Evolutionary conservation across 2,329 filamentous ascomycete genomes (phyloP), one percentile per base, ranked within the genome.

Genomic region (Alternaria sp.): DNA sequence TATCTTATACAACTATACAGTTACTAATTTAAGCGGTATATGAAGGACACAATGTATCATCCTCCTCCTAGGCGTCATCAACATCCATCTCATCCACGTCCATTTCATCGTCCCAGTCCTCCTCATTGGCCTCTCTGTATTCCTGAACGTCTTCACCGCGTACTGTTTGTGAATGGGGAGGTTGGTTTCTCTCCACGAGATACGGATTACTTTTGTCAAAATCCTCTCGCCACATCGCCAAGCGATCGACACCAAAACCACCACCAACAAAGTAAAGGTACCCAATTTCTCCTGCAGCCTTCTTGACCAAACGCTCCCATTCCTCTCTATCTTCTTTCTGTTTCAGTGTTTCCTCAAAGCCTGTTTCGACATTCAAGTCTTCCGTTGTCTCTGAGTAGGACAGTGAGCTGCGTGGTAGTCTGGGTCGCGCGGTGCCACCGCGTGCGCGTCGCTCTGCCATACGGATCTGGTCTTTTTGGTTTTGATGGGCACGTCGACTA

Each of bases 201-300:
- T 54, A 34, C 12, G 60, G 57, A 32, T 73, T 60, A 36, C 72
- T 71, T 22, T 41, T 51, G 32, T 69, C 44, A 25, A 63, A 60
- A 11, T 71, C 68, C 3, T 64, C 64, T 12, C 45, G 61, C 70
- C 67, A 70, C 5, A 54, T 41, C 16, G 64, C 59, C 34, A 65
- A 8, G 8, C 62, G 48, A 16, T 64, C 61, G 5, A 58, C 22
- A 1, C 45, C 45, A n/a, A 59, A 20, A 1, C 45, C 45, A 12
- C 38, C 45, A 4, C 68, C 73, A 3, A 74, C 64, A 27, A 73
- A 71, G 49, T 74, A 74, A 16, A 76, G 58, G 44, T 71, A 76
- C 10, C 74, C 71, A 14, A 75, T 66, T n/a, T 74, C 65, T 10
- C 59, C 49, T 18, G 62, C 67, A 1, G 64, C 62, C 30, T 62